phyloP scores from a whole-genome alignment of 352 stramenopile genomes.

The Peronospora farinosa region DNA sequence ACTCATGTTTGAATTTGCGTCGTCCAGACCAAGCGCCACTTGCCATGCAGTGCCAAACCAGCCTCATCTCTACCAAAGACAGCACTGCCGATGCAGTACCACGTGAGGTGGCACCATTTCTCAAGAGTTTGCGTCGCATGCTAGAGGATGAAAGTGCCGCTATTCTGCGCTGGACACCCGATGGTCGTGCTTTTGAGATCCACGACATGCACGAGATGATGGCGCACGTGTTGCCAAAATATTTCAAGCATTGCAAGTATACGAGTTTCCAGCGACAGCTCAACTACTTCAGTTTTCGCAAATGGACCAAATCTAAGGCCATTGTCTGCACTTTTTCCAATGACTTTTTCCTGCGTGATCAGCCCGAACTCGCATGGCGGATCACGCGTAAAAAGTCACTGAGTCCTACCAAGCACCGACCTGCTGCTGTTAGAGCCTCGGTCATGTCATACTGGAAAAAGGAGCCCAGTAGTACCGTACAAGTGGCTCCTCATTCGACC shows the following conservation, averaged over 20 bases:
- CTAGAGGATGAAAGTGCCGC: conserved; percentile 47
- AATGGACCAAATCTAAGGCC: conserved; percentile 81
- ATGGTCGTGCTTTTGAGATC: conserved; percentile 65
- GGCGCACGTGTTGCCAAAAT: conserved; percentile 81
- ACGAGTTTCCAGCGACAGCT: conserved; percentile 89
- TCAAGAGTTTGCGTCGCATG: conserved; percentile 62
- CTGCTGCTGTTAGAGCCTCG: conserved; percentile 6
- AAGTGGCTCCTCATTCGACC: conserved; percentile 8
- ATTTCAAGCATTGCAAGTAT: conserved; percentile 92
- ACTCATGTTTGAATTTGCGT: conserved; percentile 36
- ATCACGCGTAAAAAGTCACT: conserved; percentile 68
- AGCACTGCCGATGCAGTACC: conserved; percentile 1
- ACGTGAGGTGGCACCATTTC: conserved; percentile 58
- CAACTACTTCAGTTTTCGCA: conserved; percentile 91
- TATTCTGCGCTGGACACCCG: conserved; percentile 55
- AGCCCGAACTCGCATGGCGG: conserved; percentile 52
- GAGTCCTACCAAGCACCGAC: conserved; percentile 9
- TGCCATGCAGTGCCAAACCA: conserved; percentile 21
- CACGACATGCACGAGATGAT: conserved; percentile 80
- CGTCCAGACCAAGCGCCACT: conserved; percentile 10
- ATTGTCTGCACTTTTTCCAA: conserved; percentile 84
- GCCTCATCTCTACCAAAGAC: background rate
- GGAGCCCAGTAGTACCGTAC: conserved; percentile 1
- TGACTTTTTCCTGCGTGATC: conserved; percentile 63
- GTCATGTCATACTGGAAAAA: conserved; percentile 23